Base-by-base conservation (phyloP, 1,284 basidiomycete species). In the Somion occarium region DNA sequence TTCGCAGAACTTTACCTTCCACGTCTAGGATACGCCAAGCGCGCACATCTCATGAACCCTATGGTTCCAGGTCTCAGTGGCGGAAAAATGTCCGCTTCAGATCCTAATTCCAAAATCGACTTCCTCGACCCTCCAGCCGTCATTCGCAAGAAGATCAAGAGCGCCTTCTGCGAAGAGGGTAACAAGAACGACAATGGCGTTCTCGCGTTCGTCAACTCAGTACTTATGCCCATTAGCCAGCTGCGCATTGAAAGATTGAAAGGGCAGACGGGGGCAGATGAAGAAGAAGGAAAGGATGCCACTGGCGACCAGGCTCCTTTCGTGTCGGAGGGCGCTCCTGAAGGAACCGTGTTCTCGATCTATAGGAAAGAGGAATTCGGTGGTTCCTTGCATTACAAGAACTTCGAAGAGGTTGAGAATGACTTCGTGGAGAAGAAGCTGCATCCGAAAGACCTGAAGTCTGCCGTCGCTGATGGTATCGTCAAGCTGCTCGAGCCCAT, bases 11-110 rank as follows among this genome's bases (percentile, higher is more conserved):
- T 90, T 63, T 94, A 93, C 78, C 85, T 99, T 49, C 97, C 96
- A 2, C 82, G 85, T 55, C 79, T 99, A 20, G 96, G 97, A 23
- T 99, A 98, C 74, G 74, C 76, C 47, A 98, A 98, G 72, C 91
- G 97, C 43, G 91, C 95, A 0, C 96, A 99, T 69, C 77, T 99
- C 34, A 99, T 99, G 96, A 99, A 98, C 73, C 76, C 82, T 13
- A 99, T 99, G 96, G 94, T 99, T 0, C 96, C 97, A 19, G 96
- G 97, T 38, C 80, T 99, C 44, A 81, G 82, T 42, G 96, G 96
- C 25, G 92, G 92, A 22, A 99, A 99, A 69, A 99, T 99, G 97
- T 96, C 93, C n/a, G 87, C 93, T 0, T 98, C 96, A 1, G 96
- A 98, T 63, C 89, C 92, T 24, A 91, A 95, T 68, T 93, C 88